Percentiles rank a stretch among this genome's conserved stretches.
These are phyloP conservation scores for Trametes pubescens DNA, from an alignment of 1,284 basidiomycete genomes.

Conservation along the genomic window DNA sequence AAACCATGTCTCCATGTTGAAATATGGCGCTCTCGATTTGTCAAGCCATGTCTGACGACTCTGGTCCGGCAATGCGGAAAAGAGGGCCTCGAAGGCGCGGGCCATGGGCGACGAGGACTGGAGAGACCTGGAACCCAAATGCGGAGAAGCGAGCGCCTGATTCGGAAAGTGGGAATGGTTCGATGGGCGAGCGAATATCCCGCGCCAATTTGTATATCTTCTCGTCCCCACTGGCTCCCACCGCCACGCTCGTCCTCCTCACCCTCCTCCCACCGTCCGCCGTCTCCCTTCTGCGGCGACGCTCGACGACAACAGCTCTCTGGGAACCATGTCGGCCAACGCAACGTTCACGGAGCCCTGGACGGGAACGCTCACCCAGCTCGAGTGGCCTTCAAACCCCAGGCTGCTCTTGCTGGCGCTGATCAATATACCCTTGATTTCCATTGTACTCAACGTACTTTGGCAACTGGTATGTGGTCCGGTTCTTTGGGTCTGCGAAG, in stretches of 20 bases:
- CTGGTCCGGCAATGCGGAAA: neutral
- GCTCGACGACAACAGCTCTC: slow-evolving; percentile 10
- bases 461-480: slow-evolving; percentile 61
- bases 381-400: slow-evolving; percentile 38
- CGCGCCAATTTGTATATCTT: slow-evolving; percentile 31
- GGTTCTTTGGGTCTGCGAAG: neutral
- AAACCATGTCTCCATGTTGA: neutral
- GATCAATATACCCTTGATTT: slow-evolving; percentile 53
- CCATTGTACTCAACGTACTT: slow-evolving; percentile 66
- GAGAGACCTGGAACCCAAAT: slow-evolving; percentile 34
- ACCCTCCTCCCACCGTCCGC: slow-evolving; percentile 8
- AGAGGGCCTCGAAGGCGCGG: slow-evolving; percentile 1
- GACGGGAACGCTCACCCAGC: slow-evolving; percentile 51
- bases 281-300: slow-evolving; percentile 12
- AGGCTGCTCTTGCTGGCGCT: slow-evolving; percentile 44
- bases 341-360: slow-evolving; percentile 50
- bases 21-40: neutral
- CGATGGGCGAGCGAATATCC: slow-evolving; percentile 26
- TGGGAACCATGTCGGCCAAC: slow-evolving; percentile 50
- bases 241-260: slow-evolving; percentile 19
- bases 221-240: slow-evolving; percentile 25
- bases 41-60: neutral
- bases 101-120: slow-evolving; percentile 17
- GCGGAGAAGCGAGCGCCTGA: slow-evolving; percentile 27
- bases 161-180: slow-evolving; percentile 33